These are phyloP conservation scores for Pestalotiopsis sp. DNA, from an alignment of 2,329 filamentous ascomycete species.

Conservation along the genomic window DNA sequence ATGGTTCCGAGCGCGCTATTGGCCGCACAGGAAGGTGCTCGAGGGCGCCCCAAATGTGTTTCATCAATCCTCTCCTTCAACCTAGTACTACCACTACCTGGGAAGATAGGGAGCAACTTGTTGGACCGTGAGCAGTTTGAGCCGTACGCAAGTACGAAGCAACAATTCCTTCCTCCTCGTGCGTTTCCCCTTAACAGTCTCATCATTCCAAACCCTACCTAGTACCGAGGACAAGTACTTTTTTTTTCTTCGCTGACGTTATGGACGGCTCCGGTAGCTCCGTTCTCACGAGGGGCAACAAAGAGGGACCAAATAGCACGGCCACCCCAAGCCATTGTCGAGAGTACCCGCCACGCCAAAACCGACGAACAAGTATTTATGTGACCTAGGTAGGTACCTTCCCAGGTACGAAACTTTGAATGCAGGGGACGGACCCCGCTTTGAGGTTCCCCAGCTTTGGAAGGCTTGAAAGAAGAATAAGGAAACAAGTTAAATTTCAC, in stretches of 20 bases:
- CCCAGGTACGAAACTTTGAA: no score
- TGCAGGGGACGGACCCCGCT: no score
- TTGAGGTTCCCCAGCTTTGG: no score
- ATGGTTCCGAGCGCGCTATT: constrained; percentile 2
- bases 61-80: neutral
- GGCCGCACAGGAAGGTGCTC: constrained; percentile 9
- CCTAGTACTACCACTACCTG: neutral
- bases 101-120: neutral
- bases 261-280: neutral
- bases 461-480: no score
- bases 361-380: no score
- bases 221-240: neutral
- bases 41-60: neutral
- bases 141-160: neutral
- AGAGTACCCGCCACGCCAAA: neutral
- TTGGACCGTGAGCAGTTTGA: neutral
- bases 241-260: neutral
- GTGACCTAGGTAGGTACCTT: no score
- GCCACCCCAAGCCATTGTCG: neutral
- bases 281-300: neutral
- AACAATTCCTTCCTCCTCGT: neutral
- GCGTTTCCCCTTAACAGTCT: neutral
- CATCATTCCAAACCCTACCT: neutral
- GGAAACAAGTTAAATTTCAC: neutral
- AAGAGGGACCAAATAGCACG: neutral